Evolutionary conservation across 2,329 filamentous ascomycete genomes (phyloP).

Genomic region (Dryadomyces quercus-mongolicae): DNA sequence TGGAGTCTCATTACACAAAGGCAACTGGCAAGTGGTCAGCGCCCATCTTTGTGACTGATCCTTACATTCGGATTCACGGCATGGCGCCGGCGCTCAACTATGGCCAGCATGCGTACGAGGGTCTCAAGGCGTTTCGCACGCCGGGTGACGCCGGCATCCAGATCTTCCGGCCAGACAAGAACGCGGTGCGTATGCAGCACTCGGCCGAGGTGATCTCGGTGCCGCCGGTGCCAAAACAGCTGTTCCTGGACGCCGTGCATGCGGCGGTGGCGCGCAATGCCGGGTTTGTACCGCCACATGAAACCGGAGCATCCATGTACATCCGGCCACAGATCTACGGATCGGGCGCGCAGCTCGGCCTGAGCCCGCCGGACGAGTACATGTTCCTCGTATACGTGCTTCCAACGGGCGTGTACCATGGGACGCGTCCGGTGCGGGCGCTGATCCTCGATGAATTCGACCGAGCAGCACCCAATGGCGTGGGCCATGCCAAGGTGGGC

Average conservation of each 20-base stretch:
- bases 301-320: slow-evolving; percentile 85
- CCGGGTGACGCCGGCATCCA: slow-evolving; percentile 58
- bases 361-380: slow-evolving; percentile 84
- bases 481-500: slow-evolving; percentile 83
- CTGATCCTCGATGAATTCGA: slow-evolving; percentile 90
- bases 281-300: slow-evolving; percentile 79
- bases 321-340: slow-evolving; percentile 83
- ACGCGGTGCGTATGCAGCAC: slow-evolving; percentile 74
- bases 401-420: slow-evolving; percentile 90
- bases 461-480: slow-evolving; percentile 81
- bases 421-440: slow-evolving; percentile 73
- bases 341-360: slow-evolving; percentile 71
- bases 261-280: slow-evolving; percentile 82
- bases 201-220: slow-evolving; percentile 75
- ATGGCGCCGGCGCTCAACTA: slow-evolving; percentile 96
- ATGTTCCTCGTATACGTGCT: slow-evolving; percentile 82
- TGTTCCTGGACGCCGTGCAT: slow-evolving; percentile 66
- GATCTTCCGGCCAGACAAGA: slow-evolving; percentile 79
- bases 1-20: slow-evolving; percentile 73
- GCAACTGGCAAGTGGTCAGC: slow-evolving; percentile 65
- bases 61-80: slow-evolving; percentile 80
- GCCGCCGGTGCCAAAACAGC: slow-evolving; percentile 62
- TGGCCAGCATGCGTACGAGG: slow-evolving; percentile 94
- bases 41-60: slow-evolving; percentile 69
- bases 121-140: slow-evolving; percentile 88